Evolutionary conservation across 495 filamentous ascomycete genomes (phyloP), one percentile per base, ranked within the genome.

Genomic region (Xylaria grammica): DNA sequence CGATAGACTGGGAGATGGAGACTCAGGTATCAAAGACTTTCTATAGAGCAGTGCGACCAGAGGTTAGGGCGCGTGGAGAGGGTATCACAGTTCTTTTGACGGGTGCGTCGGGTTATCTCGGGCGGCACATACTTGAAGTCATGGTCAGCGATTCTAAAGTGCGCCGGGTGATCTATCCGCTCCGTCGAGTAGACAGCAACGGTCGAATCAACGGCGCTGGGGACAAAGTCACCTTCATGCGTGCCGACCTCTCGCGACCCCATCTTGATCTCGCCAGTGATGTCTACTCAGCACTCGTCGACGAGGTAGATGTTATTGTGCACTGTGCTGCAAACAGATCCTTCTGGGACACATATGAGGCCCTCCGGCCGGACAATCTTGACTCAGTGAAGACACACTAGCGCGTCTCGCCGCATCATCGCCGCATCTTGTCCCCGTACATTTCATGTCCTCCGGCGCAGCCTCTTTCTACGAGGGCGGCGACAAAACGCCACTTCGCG

Each of bases 321-420:
- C 81, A 84, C 70, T 78, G 77, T 52, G 82, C 80, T 9, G 80
- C 80, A 0, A 73, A 82, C 62, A 75, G 77, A 2, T 82, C 78
- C 5, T 79, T 78, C 63, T 68, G 80, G 62, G 79, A 83, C 7
- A 70, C 61, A 13, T 85, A 83, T 65, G 55, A 65, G 7, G 65
- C 74, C 0, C 74, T 85, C 9, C 65, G 69, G 10, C 26, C 63
- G 0, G 54, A 70, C 30, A 85, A 84, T 46, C 65, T 83, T 6
- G 50, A 49, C 0, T 32, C 50, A 2, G 29, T 36, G 27, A 53
- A 53, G 30, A 4, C 1, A 4, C 1, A 19, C 50, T 53, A 5
- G 7, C 10, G 2, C 4, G 13, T 8, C n/a, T 53, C 4, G 26
- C 27, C 17, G n/a, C 15, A 20, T 19, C 29, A 3, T 15, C 4